Base-by-base conservation (phyloP, 805 yeast species). In the Grigorovia yakushimaensis region DNA sequence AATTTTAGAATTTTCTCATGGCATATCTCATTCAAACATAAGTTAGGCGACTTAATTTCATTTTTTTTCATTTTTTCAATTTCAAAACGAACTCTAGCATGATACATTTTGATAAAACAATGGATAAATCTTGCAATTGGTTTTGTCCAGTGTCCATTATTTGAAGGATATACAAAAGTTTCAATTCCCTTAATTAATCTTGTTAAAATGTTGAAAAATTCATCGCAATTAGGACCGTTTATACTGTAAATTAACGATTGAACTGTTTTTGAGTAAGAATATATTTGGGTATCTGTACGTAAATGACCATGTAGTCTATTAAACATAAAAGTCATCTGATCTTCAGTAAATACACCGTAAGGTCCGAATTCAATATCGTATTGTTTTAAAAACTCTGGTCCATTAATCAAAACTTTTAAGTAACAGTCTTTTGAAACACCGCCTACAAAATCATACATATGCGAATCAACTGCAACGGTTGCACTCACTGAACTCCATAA, bases 121-220 rank as follows among this genome's bases (percentile, higher is more conserved):
- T 75, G 73, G n/a, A 84, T 68, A 23, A 85, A 73, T 48, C 77
- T 77, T 0, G 94, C 73, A 27, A 91, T 76, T 4, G 81, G 69
- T 23, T 74, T 65, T 0, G 95, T 76, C 97, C 98, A 89, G n/a
- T 74, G 73, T 0, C 96, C 98, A n/a, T 73, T 64, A 61, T 89
- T 89, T 0, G 98, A 88, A 6, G 98, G 98, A 62, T 93, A 97
- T 3, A 81, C 81, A 64, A 82, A 86, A 18, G 96, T 85, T 51
- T 78, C 82, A 5, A 88, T 69, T 0, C 95, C 79, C 46, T 79
- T 79, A n/a, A 84, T 55, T 23, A 85, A 67, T 0, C 78, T 72
- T 20, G 70, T 68, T 5, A 89, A 57, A 43, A 73, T 69, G 17
- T 71, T 76, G 54, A 82, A 60, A 20, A 81, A 71, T 18, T 61